A percentile compares a stretch with the other conserved stretches of the same genome.
These are phyloP conservation scores for Blastobotrys peoriensis DNA, from an alignment of 805 yeast genomes.

Conservation along the genomic window DNA sequence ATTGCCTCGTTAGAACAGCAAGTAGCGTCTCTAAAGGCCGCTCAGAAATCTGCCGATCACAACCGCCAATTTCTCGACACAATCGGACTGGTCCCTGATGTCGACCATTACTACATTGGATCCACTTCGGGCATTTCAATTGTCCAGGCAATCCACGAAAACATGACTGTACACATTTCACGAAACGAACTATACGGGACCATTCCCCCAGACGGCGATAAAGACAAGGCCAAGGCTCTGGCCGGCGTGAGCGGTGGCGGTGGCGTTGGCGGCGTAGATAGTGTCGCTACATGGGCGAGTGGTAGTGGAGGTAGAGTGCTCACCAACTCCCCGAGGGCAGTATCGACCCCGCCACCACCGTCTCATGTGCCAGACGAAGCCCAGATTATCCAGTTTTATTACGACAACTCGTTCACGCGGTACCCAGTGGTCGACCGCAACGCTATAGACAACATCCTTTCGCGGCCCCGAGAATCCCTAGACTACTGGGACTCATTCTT, in stretches of 20 bases:
- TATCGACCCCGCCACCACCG: background rate
- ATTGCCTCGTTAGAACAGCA: background rate
- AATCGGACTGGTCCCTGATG: slow-evolving; percentile 2
- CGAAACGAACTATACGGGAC: slow-evolving; percentile 10
- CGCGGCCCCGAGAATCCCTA: background rate
- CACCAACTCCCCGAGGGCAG: background rate
- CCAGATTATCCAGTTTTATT: background rate
- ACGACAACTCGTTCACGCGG: background rate
- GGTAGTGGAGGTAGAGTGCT: no score
- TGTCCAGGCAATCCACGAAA: slow-evolving; percentile 12
- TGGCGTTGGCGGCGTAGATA: no score
- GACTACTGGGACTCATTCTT: slow-evolving; percentile 11
- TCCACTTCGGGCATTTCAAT: slow-evolving; percentile 11
- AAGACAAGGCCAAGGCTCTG: background rate
- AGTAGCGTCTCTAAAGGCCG: background rate
- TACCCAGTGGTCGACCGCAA: background rate
- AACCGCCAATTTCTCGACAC: slow-evolving; percentile 1
- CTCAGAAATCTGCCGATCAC: background rate
- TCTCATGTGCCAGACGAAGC: background rate
- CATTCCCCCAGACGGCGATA: background rate
- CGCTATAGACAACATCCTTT: background rate
- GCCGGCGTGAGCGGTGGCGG: background rate
- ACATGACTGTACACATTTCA: slow-evolving; percentile 12
- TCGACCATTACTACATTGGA: slow-evolving; percentile 8
- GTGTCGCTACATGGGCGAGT: no score